Evolutionary conservation across 805 yeast genomes (phyloP).

Genomic region (Barnettozyma sucrosica): DNA sequence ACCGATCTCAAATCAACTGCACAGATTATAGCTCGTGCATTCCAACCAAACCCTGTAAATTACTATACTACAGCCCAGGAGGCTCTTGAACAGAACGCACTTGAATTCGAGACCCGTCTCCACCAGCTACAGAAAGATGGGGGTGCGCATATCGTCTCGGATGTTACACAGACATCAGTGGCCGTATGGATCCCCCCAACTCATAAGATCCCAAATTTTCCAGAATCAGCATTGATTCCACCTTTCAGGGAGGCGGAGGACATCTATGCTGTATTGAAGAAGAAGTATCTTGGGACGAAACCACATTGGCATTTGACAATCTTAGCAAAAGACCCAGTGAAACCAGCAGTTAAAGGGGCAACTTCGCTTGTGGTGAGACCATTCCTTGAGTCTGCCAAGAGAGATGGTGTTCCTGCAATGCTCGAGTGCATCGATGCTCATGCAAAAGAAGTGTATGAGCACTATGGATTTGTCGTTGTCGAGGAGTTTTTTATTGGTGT

Average conservation of each 20-base stretch:
- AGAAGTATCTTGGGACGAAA: slow-evolving; percentile 3
- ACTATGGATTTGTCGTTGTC: slow-evolving; percentile 9
- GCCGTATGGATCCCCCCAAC: slow-evolving; percentile 22
- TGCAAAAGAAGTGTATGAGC: slow-evolving; percentile 11
- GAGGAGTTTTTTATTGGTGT: slow-evolving; percentile 8
- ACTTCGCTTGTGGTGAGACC: slow-evolving; percentile 12
- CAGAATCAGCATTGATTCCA: slow-evolving; percentile 2
- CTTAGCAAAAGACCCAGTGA: slow-evolving; percentile 9
- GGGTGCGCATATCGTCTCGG: slow-evolving; percentile 13
- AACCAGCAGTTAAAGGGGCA: slow-evolving; percentile 8
- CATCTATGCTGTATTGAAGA: neutral
- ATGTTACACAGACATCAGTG: slow-evolving; percentile 8
- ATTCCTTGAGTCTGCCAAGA: slow-evolving; percentile 5
- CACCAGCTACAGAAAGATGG: slow-evolving; percentile 11
- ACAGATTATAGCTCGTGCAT: slow-evolving; percentile 17
- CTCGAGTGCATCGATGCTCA: slow-evolving; percentile 12
- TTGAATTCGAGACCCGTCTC: slow-evolving; percentile 13
- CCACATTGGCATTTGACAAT: slow-evolving; percentile 10
- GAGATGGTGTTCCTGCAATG: slow-evolving; percentile 9
- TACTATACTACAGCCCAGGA: slow-evolving; percentile 12
- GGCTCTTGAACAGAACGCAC: slow-evolving; percentile 12
- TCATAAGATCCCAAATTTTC: slow-evolving; percentile 2
- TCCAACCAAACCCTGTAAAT: slow-evolving; percentile 18
- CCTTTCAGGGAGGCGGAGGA: slow-evolving; percentile 7
- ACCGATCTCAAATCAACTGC: slow-evolving; percentile 13